Percentiles rank a stretch among this genome's conserved stretches.
These are phyloP conservation scores for Trichoderma lentiforme DNA, from an alignment of 2,329 filamentous ascomycete species.

Conservation along the genomic window DNA sequence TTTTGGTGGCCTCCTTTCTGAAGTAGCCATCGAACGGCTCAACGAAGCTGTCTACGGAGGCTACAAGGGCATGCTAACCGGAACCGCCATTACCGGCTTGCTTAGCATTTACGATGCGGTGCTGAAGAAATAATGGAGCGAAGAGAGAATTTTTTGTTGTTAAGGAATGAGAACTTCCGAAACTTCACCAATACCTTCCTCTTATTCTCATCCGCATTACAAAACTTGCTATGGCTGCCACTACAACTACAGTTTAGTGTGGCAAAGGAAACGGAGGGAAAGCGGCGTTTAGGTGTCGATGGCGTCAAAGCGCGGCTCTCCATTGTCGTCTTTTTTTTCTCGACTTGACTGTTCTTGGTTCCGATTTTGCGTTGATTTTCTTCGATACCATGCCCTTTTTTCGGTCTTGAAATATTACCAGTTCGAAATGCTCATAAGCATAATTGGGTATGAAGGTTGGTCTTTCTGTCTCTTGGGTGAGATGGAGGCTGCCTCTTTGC, in stretches of 20 bases:
- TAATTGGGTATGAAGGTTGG: neutral
- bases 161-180: neutral
- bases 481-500: neutral
- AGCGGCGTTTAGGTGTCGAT: conserved; percentile 31
- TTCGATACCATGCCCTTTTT: conserved; percentile 29
- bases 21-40: conserved; percentile 59
- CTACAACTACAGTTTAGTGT: neutral
- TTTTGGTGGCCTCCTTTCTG: conserved; percentile 59
- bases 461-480: neutral
- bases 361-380: neutral
- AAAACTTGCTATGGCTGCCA: neutral
- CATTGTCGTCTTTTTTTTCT: neutral
- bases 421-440: conserved; percentile 1
- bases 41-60: conserved; percentile 67
- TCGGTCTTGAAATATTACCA: neutral
- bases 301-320: conserved; percentile 27
- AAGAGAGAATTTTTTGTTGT: neutral
- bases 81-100: conserved; percentile 64
- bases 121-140: conserved; percentile 56
- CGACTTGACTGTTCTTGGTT: neutral
- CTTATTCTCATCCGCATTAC: neutral
- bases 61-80: conserved; percentile 66
- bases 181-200: neutral
- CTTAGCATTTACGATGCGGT: conserved; percentile 76
- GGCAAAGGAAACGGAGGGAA: neutral